Base-by-base conservation (phyloP, 306 rosid genomes). In the Mimosa pudica region DNA sequence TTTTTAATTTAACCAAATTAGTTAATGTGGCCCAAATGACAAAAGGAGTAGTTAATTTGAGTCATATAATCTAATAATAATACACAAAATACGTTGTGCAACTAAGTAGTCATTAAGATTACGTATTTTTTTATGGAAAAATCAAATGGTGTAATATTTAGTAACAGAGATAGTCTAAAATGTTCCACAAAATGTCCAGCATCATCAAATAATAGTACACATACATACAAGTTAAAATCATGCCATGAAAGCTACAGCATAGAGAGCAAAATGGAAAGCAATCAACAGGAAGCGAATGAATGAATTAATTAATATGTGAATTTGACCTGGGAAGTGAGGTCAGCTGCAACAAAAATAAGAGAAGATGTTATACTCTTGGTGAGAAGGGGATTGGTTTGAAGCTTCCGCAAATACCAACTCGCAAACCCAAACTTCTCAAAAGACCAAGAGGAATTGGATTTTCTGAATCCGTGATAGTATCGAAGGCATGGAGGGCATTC, bases 291-390 rank as follows among this genome's bases (percentile, higher is more conserved):
- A 11, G 41, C 57, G 24, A 20, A 70, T 45, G 6, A 52, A 24
- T 1, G 0, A 24, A 24, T 24, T 24, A 24, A 24, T 24, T 24
- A 24, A 24, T 24, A 24, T 24, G 30, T 20, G 38, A 20, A 68
- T 42, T 24, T 55, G 63, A 92, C 97, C 93, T 92, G 95, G 10
- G 95, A 82, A 67, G 95, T 92, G 17, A 85, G 41, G 70, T 92
- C 90, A 67, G 97, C 79, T 32, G 93, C 95, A 33, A 77, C 73
- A 66, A 84, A 90, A 77, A 90, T 89, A 17, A 90, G 66, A 32
- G 92, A 90, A 6, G 95, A 86, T 3, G 93, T 81, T 49, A 89
- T 51, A 80, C 89, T 42, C 68, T 92, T 92, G 8, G 90, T 90
- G 64, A 79, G 18, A 80, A 57, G 5, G n/a, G 95, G 95, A 11